These are phyloP conservation scores for Trichophyton verrucosum DNA, from an alignment of 2,329 filamentous ascomycete genomes.

Conservation along the genomic window DNA sequence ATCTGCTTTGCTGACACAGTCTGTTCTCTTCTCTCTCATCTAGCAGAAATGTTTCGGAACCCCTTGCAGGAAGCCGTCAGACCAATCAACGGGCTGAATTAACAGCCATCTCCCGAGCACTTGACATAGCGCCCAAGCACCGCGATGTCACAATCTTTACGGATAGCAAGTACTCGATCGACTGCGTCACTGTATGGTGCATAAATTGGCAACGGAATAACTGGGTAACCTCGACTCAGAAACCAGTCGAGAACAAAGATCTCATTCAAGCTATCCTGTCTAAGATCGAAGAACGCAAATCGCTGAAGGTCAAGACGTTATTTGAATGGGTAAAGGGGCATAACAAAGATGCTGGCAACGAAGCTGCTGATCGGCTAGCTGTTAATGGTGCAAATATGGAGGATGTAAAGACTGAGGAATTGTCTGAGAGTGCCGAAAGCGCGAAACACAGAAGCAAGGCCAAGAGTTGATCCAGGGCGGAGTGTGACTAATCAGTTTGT, in stretches of 20 bases:
- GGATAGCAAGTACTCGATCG: conserved; percentile 86
- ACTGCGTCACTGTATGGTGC: conserved; percentile 79
- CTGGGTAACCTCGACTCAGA: conserved; percentile 63
- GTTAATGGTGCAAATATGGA: conserved; percentile 48
- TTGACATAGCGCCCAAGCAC: conserved; percentile 59
- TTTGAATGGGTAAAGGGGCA: conserved; percentile 93
- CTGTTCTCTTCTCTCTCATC: conserved; percentile 11
- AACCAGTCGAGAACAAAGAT: conserved; percentile 75
- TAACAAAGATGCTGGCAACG: conserved; percentile 57
- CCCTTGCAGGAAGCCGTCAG: conserved; percentile 59
- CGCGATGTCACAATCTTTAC: conserved; percentile 64
- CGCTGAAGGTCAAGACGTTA: conserved; percentile 47
- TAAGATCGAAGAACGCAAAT: conserved; percentile 57
- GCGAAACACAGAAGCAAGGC: conserved; percentile 11
- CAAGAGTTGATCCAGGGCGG: neutral
- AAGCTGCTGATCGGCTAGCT: conserved; percentile 66
- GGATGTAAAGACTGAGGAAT: conserved; percentile 5
- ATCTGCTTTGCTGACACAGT: conserved; percentile 17
- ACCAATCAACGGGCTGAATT: conserved; percentile 97
- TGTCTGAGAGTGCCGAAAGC: conserved; percentile 1
- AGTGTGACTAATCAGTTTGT: neutral
- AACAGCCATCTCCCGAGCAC: conserved; percentile 69
- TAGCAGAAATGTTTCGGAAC: conserved; percentile 60
- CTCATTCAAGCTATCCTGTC: conserved; percentile 60
- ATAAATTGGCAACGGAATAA: conserved; percentile 59